Evolutionary conservation across 305 asterid species (phyloP).

Genomic region (Vinca major): DNA sequence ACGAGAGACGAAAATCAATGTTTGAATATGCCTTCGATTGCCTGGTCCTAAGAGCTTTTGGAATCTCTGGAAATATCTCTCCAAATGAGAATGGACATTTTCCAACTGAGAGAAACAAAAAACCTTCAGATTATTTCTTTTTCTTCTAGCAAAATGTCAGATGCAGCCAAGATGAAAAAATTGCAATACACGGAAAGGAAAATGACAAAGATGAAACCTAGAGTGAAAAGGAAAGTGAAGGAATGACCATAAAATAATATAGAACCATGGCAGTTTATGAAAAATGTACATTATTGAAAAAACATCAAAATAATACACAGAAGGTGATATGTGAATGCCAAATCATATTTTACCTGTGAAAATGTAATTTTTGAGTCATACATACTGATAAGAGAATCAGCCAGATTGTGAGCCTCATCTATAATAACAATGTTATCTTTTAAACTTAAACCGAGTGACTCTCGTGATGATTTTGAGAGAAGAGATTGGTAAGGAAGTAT

Average conservation of each 20-base stretch:
- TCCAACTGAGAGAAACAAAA: constrained; percentile 47
- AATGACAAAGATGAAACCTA: neutral
- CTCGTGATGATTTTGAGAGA: constrained; percentile 90
- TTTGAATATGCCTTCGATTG: constrained; percentile 90
- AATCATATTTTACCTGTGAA: constrained; percentile 51
- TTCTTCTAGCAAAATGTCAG: neutral
- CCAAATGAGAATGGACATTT: constrained; percentile 53
- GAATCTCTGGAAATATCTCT: constrained; percentile 59
- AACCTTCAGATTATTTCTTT: neutral
- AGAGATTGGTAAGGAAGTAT: constrained; percentile 96
- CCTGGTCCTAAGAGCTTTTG: constrained; percentile 77
- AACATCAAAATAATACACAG: neutral
- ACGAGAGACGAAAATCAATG: constrained; percentile 55
- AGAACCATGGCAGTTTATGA: neutral
- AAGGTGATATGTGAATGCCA: constrained; percentile 4
- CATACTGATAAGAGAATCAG: constrained; percentile 91
- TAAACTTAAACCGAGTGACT: constrained; percentile 72
- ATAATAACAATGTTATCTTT: constrained; percentile 66
- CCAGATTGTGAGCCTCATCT: constrained; percentile 97
- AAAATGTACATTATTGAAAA: neutral
- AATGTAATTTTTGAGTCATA: constrained; percentile 62
- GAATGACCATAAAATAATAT: neutral
- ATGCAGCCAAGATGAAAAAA: neutral
- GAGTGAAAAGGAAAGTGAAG: neutral
- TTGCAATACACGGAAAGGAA: neutral